Evolutionary conservation across 805 yeast species (phyloP).

Genomic region (Ogataea chonburiensis): DNA sequence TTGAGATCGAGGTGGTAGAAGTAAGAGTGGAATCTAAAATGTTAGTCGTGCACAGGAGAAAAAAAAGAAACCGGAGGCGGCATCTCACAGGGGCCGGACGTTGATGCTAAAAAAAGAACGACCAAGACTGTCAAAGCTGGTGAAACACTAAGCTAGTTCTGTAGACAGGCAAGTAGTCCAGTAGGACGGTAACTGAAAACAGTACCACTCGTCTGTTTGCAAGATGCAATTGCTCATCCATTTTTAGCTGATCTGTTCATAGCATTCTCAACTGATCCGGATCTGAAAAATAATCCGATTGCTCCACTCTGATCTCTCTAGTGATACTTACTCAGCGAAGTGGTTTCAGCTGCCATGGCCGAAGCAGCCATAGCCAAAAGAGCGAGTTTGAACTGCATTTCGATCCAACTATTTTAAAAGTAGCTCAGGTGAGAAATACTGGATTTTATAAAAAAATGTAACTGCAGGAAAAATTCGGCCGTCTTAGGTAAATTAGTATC

Average conservation of each 20-base stretch:
- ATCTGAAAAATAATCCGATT: background rate
- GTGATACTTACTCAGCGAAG: conserved; percentile 37
- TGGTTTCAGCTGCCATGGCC: conserved; percentile 41
- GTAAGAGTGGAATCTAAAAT: conserved; percentile 50
- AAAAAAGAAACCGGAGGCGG: conserved; percentile 6
- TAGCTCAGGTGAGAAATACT: conserved; percentile 10
- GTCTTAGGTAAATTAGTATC: background rate
- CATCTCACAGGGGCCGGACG: conserved; percentile 2
- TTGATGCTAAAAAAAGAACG: conserved; percentile 7
- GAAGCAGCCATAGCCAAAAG: conserved; percentile 49
- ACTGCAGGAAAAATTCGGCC: conserved; percentile 12
- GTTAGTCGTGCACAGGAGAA: conserved; percentile 9
- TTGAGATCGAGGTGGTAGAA: conserved; percentile 45
- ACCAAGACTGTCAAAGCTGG: background rate
- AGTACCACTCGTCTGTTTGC: too few species aligned
- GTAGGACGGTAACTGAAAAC: too few species aligned
- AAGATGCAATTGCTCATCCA: background rate
- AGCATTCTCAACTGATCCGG: conserved; percentile 5
- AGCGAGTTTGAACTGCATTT: conserved; percentile 58
- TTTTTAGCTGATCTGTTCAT: conserved; percentile 1
- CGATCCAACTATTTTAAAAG: conserved; percentile 2
- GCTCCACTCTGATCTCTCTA: background rate
- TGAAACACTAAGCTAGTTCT: background rate
- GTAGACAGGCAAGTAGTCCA: too few species aligned
- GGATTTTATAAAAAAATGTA: conserved; percentile 8